These are phyloP conservation scores for Rusavskia elegans DNA, from an alignment of 495 filamentous ascomycete species.

Conservation along the genomic window DNA sequence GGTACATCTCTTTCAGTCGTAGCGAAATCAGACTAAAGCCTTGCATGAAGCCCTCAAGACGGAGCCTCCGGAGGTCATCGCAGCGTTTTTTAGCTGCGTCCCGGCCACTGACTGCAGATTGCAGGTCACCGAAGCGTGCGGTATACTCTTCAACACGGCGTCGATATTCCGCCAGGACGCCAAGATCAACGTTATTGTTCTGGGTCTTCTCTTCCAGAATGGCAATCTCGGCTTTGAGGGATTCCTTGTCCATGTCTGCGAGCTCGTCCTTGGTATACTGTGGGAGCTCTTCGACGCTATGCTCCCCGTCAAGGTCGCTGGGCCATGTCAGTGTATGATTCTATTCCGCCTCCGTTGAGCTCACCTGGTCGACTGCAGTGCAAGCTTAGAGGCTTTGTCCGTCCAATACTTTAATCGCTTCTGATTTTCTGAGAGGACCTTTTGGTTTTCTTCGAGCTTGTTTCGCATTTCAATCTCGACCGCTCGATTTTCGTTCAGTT, in stretches of 20 bases:
- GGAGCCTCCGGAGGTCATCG: conserved; percentile 76
- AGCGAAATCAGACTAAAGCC: conserved; percentile 91
- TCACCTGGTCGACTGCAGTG: conserved; percentile 53
- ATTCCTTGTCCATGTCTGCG: conserved; percentile 77
- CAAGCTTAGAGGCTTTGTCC: conserved; percentile 65
- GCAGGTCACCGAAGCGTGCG: conserved; percentile 64
- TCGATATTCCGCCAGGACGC: conserved; percentile 85
- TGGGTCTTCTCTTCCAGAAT: conserved; percentile 84
- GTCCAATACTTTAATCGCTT: conserved; percentile 73
- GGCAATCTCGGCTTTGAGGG: conserved; percentile 74
- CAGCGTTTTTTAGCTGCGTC: conserved; percentile 79
- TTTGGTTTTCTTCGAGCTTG: conserved; percentile 91
- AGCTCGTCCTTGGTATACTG: conserved; percentile 82
- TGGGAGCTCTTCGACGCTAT: conserved; percentile 45
- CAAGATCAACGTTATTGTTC: conserved; percentile 74
- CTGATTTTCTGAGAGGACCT: conserved; percentile 72
- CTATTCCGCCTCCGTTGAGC: background rate
- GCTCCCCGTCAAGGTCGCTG: conserved; percentile 43
- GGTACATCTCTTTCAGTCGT: conserved; percentile 97
- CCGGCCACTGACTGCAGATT: conserved; percentile 53
- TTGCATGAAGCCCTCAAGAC: conserved; percentile 96
- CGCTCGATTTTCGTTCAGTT: conserved; percentile 78
- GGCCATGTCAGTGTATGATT: background rate
- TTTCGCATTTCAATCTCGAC: conserved; percentile 97
- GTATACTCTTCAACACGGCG: conserved; percentile 77